Percentiles rank a stretch among this genome's conserved stretches.
These are phyloP conservation scores for Candida sanyiensis DNA, from an alignment of 805 yeast genomes.

Conservation along the genomic window DNA sequence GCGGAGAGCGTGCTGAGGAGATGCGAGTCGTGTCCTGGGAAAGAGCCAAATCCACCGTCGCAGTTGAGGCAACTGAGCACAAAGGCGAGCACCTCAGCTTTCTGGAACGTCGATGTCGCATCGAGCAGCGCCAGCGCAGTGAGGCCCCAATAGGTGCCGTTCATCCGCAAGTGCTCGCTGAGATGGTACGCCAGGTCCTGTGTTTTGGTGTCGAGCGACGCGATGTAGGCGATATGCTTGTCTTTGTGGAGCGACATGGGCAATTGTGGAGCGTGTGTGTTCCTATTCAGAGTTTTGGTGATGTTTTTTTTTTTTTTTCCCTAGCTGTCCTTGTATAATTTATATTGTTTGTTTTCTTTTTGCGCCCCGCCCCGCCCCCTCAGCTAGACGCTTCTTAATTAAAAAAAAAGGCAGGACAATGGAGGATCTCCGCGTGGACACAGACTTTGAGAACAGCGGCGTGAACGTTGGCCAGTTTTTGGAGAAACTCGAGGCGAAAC, in stretches of 20 bases:
- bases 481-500: slow-evolving; percentile 24
- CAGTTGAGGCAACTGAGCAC: slow-evolving; percentile 59
- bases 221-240: slow-evolving; percentile 57
- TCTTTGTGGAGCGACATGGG: slow-evolving; percentile 26
- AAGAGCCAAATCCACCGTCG: slow-evolving; percentile 84
- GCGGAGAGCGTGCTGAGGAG: slow-evolving; percentile 81
- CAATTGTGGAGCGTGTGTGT: neutral
- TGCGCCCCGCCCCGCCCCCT: neutral
- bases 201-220: slow-evolving; percentile 46
- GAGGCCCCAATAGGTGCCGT: slow-evolving; percentile 94
- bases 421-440: slow-evolving; percentile 25
- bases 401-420: slow-evolving; percentile 4
- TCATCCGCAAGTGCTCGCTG: slow-evolving; percentile 82
- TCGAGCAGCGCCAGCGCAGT: slow-evolving; percentile 64
- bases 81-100: slow-evolving; percentile 58
- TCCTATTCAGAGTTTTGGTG: neutral
- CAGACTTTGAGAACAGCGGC: slow-evolving; percentile 19
- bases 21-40: slow-evolving; percentile 87
- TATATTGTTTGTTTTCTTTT: neutral
- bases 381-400: neutral
- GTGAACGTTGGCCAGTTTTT: slow-evolving; percentile 26
- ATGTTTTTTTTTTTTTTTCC: neutral
- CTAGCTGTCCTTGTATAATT: neutral
- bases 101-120: slow-evolving; percentile 51
- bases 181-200: slow-evolving; percentile 78